phyloP scores from a whole-genome alignment of 78 protist species.

The Carpediemonas membranifera region DNA sequence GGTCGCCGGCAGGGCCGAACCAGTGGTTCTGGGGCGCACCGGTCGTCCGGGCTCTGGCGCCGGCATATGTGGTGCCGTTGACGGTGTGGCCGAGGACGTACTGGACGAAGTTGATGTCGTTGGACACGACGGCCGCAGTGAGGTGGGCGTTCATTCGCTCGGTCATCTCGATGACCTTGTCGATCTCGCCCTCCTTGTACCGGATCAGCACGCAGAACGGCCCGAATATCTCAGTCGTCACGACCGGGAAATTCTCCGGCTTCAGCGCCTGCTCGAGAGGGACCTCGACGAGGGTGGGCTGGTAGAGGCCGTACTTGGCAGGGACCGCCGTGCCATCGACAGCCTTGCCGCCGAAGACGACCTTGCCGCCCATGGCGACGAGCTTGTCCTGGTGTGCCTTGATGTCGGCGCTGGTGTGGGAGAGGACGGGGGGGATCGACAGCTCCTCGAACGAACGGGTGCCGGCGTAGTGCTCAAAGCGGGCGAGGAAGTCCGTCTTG shows the following conservation, averaged over 20 bases:
- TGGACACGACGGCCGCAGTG: constrained; percentile 14
- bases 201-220: constrained; percentile 19
- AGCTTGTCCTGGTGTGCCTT: neutral
- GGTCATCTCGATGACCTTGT: neutral
- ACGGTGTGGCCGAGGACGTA: constrained; percentile 2
- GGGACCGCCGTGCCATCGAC: constrained; percentile 18
- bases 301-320: constrained; percentile 10
- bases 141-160: constrained; percentile 21
- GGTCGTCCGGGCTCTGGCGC: constrained; percentile 30
- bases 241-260: neutral
- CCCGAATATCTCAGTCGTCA: constrained; percentile 24
- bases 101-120: neutral
- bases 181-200: constrained; percentile 1
- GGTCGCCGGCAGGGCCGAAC: constrained; percentile 29
- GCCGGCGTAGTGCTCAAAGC: neutral
- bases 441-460: neutral
- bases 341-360: constrained; percentile 20
- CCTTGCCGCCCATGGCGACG: constrained; percentile 9
- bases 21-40: constrained; percentile 37
- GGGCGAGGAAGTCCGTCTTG: neutral
- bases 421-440: constrained; percentile 9
- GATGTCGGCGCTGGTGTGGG: neutral
- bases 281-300: constrained; percentile 26
- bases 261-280: constrained; percentile 7
- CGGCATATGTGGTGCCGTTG: constrained; percentile 34